Conservation (phyloP, 805 yeast species). For the Saccharomycopsis guyanensis region DNA sequence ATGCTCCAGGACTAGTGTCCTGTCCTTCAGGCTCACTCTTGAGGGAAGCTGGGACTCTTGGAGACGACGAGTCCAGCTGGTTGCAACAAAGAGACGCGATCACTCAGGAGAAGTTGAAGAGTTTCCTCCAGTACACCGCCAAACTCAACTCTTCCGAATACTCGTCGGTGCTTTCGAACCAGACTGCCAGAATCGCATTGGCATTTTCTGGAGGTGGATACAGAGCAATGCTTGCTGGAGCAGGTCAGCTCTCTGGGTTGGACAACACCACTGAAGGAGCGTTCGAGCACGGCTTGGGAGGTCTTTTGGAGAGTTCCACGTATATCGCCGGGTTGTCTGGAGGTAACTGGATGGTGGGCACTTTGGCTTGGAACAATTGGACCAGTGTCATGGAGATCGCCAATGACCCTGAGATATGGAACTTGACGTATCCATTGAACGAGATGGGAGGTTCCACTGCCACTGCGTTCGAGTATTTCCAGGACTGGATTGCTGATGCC, state of each 20-base stretch:
- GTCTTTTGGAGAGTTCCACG: conserved; percentile 60
- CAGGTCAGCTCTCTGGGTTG: conserved; percentile 72
- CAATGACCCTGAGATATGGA: conserved; percentile 46
- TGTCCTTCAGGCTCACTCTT: conserved; percentile 41
- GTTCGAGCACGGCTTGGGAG: conserved; percentile 55
- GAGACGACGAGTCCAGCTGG: conserved; percentile 46
- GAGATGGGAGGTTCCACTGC: conserved; percentile 53
- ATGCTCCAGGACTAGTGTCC: conserved; percentile 36
- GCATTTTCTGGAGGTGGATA: conserved; percentile 85
- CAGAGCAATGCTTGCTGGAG: conserved; percentile 80
- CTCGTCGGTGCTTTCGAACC: conserved; percentile 29
- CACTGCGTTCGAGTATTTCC: conserved; percentile 23
- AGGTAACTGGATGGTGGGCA: conserved; percentile 73
- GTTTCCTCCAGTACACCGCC: conserved; percentile 37
- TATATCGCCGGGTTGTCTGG: conserved; percentile 81
- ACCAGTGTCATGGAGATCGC: conserved; percentile 56
- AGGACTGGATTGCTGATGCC: conserved; percentile 40
- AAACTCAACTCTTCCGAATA: conserved; percentile 23
- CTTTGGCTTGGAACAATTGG: conserved; percentile 64
- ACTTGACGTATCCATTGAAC: conserved; percentile 51
- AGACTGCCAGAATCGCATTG: conserved; percentile 40
- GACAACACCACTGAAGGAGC: conserved; percentile 61
- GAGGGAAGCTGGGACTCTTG: conserved; percentile 42
- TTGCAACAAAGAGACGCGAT: conserved; percentile 37
- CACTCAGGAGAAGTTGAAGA: conserved; percentile 38